These are phyloP conservation scores for Pseudevernia furfuracea DNA, from an alignment of 495 filamentous ascomycete species.

Conservation along the genomic window DNA sequence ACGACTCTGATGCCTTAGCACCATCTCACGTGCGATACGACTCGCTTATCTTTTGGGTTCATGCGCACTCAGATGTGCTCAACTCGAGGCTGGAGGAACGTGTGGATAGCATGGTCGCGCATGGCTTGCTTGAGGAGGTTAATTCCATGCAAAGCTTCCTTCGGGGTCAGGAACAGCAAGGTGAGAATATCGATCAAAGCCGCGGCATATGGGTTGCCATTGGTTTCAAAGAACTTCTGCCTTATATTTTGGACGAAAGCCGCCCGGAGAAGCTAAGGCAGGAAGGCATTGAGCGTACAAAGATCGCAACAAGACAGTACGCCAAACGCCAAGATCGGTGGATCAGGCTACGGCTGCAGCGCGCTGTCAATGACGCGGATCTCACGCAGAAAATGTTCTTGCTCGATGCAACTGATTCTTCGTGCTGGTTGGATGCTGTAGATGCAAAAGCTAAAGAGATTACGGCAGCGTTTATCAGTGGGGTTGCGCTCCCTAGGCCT, in stretches of 20 bases:
- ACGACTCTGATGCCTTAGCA: constrained; percentile 14
- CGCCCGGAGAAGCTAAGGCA: constrained; percentile 31
- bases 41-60: constrained; percentile 79
- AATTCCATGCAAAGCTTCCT: constrained; percentile 51
- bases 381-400: constrained; percentile 56
- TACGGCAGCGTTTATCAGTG: constrained; percentile 50
- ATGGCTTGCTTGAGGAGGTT: constrained; percentile 66
- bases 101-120: constrained; percentile 72
- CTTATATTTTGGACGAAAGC: constrained; percentile 53
- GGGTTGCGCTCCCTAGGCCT: constrained; percentile 51
- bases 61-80: constrained; percentile 59
- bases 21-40: constrained; percentile 38
- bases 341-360: constrained; percentile 75
- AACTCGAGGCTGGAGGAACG: constrained; percentile 63
- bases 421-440: constrained; percentile 51
- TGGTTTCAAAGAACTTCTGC: constrained; percentile 82
- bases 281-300: constrained; percentile 51
- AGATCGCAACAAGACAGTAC: constrained; percentile 78
- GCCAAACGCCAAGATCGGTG: constrained; percentile 74
- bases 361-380: constrained; percentile 47
- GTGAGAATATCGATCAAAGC: constrained; percentile 54
- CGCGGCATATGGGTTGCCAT: constrained; percentile 94
- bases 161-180: constrained; percentile 38
- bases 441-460: constrained; percentile 54
- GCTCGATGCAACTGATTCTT: constrained; percentile 62